Percentiles rank a stretch among this genome's conserved stretches.
Evolutionary conservation across 352 stramenopile species (phyloP).

Genomic region (Pythium aristosporum): DNA sequence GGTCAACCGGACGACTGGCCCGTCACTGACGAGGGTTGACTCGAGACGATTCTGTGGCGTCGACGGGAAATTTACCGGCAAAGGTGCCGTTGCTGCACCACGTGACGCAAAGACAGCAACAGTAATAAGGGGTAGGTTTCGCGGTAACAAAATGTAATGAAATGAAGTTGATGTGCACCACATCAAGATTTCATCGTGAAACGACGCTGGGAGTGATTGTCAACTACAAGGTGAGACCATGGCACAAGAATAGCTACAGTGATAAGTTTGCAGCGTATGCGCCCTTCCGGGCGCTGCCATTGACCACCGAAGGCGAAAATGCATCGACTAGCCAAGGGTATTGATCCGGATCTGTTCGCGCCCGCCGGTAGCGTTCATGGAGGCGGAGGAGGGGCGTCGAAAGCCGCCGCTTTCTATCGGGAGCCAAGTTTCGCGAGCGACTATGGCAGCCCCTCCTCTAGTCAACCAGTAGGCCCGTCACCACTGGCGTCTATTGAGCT

Average conservation of each 20-base stretch:
- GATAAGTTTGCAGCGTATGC: neutral
- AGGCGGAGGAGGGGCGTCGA: conserved; percentile 16
- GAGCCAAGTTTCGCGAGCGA: conserved; percentile 17
- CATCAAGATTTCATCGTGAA: conserved; percentile 4
- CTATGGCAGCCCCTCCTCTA: conserved; percentile 8
- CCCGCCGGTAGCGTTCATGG: conserved; percentile 18
- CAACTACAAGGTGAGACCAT: conserved; percentile 1
- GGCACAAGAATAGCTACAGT: conserved; percentile 9
- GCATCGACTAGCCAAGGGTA: conserved; percentile 14
- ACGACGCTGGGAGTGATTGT: conserved; percentile 24
- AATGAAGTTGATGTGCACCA: conserved; percentile 7
- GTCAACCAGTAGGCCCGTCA: conserved; percentile 11
- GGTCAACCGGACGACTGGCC: conserved; percentile 1
- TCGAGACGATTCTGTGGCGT: too few relatives aligned
- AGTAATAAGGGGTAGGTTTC: conserved; percentile 4
- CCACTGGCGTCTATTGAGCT: conserved; percentile 42
- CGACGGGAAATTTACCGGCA: neutral
- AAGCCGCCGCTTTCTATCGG: conserved; percentile 20
- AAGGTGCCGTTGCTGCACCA: neutral
- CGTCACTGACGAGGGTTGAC: too few relatives aligned
- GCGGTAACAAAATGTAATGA: neutral
- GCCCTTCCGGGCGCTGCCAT: neutral
- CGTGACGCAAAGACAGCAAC: neutral
- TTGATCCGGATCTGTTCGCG: conserved; percentile 48
- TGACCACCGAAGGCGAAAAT: neutral